A percentile compares a stretch with the other conserved stretches of the same genome.
These are phyloP conservation scores for Pythium myriotylum DNA, from an alignment of 352 stramenopile genomes.

Conservation along the genomic window DNA sequence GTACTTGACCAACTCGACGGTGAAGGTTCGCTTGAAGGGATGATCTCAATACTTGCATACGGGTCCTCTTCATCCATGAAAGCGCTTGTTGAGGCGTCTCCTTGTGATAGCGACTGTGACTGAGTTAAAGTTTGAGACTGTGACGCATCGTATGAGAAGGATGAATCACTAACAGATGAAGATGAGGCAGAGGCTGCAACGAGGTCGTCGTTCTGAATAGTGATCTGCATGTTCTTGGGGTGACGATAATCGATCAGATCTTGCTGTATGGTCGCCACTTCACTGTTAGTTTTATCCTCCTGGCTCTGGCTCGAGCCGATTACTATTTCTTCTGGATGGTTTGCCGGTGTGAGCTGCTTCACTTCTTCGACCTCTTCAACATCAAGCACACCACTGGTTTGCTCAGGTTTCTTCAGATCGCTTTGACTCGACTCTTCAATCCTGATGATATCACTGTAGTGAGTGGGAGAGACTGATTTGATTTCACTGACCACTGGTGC, in stretches of 20 bases:
- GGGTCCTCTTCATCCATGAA: constrained; percentile 10
- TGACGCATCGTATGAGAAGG: constrained; percentile 14
- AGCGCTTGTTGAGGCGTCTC: not conserved
- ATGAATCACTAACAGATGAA: constrained; percentile 14
- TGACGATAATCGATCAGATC: no score
- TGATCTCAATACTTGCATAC: constrained; percentile 17
- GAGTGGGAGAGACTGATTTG: not conserved
- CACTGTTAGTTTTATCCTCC: constrained; percentile 2
- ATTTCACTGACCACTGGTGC: no score
- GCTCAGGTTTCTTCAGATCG: not conserved
- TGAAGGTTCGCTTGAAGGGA: constrained; percentile 3
- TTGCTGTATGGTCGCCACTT: no score
- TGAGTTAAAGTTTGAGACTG: constrained; percentile 15
- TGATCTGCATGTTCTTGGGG: not conserved
- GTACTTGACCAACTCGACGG: not conserved
- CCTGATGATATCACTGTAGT: not conserved
- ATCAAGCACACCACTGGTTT: not conserved
- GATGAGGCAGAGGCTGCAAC: constrained; percentile 12
- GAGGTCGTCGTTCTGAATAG: not conserved
- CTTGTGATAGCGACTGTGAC: constrained; percentile 12
- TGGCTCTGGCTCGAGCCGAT: constrained; percentile 15
- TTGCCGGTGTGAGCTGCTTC: not conserved
- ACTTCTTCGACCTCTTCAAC: not conserved
- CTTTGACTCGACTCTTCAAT: constrained; percentile 1
- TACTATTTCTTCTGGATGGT: constrained; percentile 1